Percentiles rank a stretch among this genome's conserved stretches.
These are phyloP conservation scores for Botryotinia convoluta DNA, from an alignment of 2,329 filamentous ascomycete species.

Conservation along the genomic window DNA sequence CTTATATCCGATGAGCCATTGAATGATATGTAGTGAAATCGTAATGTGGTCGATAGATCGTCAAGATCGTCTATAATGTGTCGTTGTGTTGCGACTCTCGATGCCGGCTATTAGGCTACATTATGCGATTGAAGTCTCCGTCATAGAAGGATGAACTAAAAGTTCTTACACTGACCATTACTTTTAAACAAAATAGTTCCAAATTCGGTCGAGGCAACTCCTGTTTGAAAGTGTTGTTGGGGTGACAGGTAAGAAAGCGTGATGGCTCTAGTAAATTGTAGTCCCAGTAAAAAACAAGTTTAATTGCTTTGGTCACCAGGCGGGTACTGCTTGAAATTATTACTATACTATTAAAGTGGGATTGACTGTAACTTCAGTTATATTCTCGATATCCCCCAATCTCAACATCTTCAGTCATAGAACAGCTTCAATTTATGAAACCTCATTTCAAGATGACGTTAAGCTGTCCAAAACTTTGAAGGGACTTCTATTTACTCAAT, in stretches of 20 bases:
- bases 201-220: not conserved
- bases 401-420: not conserved
- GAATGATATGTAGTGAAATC: not conserved
- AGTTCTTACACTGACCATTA: not conserved
- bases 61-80: not conserved
- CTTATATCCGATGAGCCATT: too few relatives aligned
- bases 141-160: not conserved
- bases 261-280: not conserved
- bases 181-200: not conserved
- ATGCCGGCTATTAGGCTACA: not conserved
- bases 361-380: not conserved
- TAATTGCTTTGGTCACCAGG: not conserved
- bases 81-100: too few relatives aligned
- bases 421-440: not conserved
- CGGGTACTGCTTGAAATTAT: not conserved
- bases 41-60: not conserved
- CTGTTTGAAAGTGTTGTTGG: not conserved
- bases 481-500: not conserved
- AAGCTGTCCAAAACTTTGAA: not conserved
- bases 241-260: not conserved
- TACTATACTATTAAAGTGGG: not conserved
- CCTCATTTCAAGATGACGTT: not conserved
- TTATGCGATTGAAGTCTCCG: not conserved
- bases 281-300: not conserved
- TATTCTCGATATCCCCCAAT: not conserved